Conservation (phyloP, 345 rosid species). For the Pistacia atlantica region DNA sequence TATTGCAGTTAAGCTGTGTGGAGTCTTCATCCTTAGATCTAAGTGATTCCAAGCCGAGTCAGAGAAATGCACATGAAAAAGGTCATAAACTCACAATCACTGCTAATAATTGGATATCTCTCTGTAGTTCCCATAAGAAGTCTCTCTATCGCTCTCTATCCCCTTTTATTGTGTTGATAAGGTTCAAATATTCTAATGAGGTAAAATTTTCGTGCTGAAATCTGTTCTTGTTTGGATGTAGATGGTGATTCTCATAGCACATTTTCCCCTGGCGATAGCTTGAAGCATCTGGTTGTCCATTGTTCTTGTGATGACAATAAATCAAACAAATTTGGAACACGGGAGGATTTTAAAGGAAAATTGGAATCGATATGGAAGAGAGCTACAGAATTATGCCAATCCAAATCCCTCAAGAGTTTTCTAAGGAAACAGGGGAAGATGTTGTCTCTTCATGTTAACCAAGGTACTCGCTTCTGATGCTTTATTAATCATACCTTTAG, state of each 20-base stretch:
- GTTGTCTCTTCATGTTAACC: slow-evolving; percentile 63
- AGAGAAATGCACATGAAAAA: slow-evolving; percentile 46
- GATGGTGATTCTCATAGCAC: slow-evolving; percentile 54
- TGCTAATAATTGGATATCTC: neutral
- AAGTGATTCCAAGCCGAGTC: slow-evolving; percentile 45
- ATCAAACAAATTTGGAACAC: slow-evolving; percentile 33
- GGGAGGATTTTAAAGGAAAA: slow-evolving; percentile 47
- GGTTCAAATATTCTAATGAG: neutral
- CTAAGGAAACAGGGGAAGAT: slow-evolving; percentile 75
- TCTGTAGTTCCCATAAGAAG: neutral
- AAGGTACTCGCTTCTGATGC: slow-evolving; percentile 45
- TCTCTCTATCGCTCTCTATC: neutral
- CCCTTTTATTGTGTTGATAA: too few species aligned
- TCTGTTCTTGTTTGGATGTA: slow-evolving; percentile 29
- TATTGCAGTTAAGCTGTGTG: slow-evolving; percentile 73
- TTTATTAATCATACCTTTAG: neutral
- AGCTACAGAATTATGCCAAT: slow-evolving; percentile 62
- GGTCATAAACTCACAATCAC: slow-evolving; percentile 36
- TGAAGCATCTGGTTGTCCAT: slow-evolving; percentile 34
- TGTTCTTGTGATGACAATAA: slow-evolving; percentile 48
- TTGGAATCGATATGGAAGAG: slow-evolving; percentile 73
- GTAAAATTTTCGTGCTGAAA: slow-evolving; percentile 5
- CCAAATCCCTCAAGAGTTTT: slow-evolving; percentile 74
- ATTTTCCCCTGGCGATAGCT: slow-evolving; percentile 51
- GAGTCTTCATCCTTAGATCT: slow-evolving; percentile 52